Evolutionary conservation across 805 yeast species (phyloP).

Genomic region (Kodamaea nitidulidarum): DNA sequence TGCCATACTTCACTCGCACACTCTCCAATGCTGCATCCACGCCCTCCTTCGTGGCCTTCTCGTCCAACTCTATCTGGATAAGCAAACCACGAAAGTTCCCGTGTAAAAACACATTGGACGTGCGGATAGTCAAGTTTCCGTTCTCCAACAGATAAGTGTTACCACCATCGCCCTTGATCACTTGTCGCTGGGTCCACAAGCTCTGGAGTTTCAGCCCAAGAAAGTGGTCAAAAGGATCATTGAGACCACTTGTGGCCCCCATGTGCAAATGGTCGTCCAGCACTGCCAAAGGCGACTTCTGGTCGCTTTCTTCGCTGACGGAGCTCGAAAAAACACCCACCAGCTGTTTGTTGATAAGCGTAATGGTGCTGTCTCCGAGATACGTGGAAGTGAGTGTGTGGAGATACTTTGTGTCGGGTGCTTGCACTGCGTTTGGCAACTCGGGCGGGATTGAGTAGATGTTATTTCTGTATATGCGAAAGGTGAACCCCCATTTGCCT

Average conservation of each 20-base stretch:
- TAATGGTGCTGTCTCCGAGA: slow-evolving; percentile 42
- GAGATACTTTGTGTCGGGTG: slow-evolving; percentile 41
- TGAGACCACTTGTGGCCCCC: slow-evolving; percentile 53
- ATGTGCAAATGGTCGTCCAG: slow-evolving; percentile 39
- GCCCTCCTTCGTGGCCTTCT: slow-evolving; percentile 13
- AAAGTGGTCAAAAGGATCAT: slow-evolving; percentile 55
- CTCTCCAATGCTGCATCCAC: slow-evolving; percentile 19
- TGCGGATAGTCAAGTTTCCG: slow-evolving; percentile 52
- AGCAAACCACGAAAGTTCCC: slow-evolving; percentile 71
- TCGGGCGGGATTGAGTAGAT: slow-evolving; percentile 45
- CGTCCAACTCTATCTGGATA: slow-evolving; percentile 47
- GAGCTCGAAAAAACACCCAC: slow-evolving; percentile 33
- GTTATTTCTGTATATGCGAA: slow-evolving; percentile 66
- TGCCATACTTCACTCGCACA: slow-evolving; percentile 29
- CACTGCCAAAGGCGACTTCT: slow-evolving; percentile 20
- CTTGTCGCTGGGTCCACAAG: slow-evolving; percentile 66
- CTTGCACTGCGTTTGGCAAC: slow-evolving; percentile 22
- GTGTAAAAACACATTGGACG: slow-evolving; percentile 69
- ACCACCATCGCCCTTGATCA: slow-evolving; percentile 73
- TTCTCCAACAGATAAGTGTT: slow-evolving; percentile 53
- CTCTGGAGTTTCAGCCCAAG: slow-evolving; percentile 58
- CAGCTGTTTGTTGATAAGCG: slow-evolving; percentile 43
- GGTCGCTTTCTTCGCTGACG: slow-evolving; percentile 25
- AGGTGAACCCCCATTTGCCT: slow-evolving; percentile 66
- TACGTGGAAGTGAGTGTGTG: slow-evolving; percentile 52